phyloP scores from a whole-genome alignment of 345 rosid genomes.

The Excoecaria agallocha region DNA sequence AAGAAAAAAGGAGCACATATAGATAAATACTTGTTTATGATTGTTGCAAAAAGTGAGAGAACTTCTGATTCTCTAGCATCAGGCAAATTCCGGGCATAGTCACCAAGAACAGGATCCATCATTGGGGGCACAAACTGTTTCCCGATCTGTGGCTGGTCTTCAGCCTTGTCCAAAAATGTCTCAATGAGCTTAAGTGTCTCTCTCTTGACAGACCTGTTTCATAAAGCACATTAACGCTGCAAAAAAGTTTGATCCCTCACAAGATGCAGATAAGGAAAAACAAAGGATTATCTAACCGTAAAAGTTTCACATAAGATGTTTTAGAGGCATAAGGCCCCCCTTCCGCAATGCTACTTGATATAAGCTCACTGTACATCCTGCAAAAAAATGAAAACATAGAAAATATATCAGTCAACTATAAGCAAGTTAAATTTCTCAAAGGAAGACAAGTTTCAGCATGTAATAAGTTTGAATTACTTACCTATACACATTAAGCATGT shows the following conservation, averaged over 20 bases:
- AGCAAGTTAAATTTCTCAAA: not conserved
- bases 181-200: conserved; percentile 97
- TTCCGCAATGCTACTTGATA: conserved; percentile 82
- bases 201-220: conserved; percentile 89
- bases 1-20: not conserved
- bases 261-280: conserved; percentile 9
- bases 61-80: conserved; percentile 99
- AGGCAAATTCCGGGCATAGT: conserved; percentile 95
- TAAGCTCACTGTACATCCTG: conserved; percentile 99
- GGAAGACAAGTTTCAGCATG: not conserved
- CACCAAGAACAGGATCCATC: conserved; percentile 98
- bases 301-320: conserved; percentile 85
- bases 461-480: conserved; percentile 24
- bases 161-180: conserved; percentile 99
- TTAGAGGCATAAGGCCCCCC: conserved; percentile 93
- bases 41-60: conserved; percentile 91
- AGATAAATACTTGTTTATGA: conserved; percentile 76
- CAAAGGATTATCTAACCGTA: conserved; percentile 49
- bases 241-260: not conserved
- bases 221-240: conserved; percentile 14
- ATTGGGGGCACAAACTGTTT: conserved; percentile 98
- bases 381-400: conserved; percentile 19
- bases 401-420: conserved; percentile 5
- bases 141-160: conserved; percentile 93
- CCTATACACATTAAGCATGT: conserved; percentile 99